These are phyloP conservation scores for Xylaria sp. DNA, from an alignment of 2,329 filamentous ascomycete species.

Conservation along the genomic window DNA sequence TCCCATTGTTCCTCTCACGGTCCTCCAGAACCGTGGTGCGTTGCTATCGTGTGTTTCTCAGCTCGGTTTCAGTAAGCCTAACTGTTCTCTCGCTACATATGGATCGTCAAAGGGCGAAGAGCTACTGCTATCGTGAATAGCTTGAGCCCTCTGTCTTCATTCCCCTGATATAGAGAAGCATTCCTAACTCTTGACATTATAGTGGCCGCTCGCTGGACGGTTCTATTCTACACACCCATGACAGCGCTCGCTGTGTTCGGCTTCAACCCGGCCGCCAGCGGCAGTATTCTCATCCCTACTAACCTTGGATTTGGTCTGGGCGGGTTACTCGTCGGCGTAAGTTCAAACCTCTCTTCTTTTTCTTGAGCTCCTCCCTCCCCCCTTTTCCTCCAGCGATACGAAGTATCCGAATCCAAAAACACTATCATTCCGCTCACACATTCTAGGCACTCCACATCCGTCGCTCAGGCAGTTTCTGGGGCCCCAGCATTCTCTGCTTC, in stretches of 20 bases:
- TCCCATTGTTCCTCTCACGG: slow-evolving; percentile 78
- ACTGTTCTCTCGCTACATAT: background rate
- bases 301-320: slow-evolving; percentile 82
- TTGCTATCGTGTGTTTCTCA: slow-evolving; percentile 80
- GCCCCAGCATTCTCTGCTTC: slow-evolving; percentile 70
- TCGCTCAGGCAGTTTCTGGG: slow-evolving; percentile 77
- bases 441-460: slow-evolving; percentile 75
- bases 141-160: background rate
- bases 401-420: background rate
- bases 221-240: slow-evolving; percentile 84
- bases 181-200: slow-evolving; percentile 11
- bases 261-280: slow-evolving; percentile 75
- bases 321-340: slow-evolving; percentile 73
- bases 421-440: background rate
- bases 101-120: background rate
- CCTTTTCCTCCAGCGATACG: background rate
- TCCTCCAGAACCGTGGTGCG: slow-evolving; percentile 76
- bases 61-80: slow-evolving; percentile 69
- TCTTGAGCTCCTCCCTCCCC: background rate
- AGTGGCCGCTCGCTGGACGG: slow-evolving; percentile 80
- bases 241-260: slow-evolving; percentile 81
- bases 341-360: slow-evolving; percentile 21
- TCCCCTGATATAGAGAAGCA: background rate
- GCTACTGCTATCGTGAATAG: background rate
- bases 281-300: slow-evolving; percentile 81